Conservation (phyloP, 31 red algal species). For the Odonthalia washingtoniensis region DNA sequence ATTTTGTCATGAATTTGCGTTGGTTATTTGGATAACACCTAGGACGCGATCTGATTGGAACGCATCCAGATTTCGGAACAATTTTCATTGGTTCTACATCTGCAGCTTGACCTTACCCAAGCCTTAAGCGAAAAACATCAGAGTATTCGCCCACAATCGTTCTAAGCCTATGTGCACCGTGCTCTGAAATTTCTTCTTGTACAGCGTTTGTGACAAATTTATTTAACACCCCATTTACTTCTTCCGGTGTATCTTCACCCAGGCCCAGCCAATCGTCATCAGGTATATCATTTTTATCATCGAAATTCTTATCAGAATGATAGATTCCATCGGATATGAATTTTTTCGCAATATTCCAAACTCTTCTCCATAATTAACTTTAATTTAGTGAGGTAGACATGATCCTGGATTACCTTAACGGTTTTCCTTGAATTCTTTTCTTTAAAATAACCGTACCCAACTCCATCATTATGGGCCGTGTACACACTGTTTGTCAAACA, state of each 20-base stretch:
- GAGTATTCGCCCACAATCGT: background rate
- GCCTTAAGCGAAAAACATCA: constrained; percentile 22
- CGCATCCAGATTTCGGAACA: background rate
- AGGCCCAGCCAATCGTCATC: background rate
- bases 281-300: background rate
- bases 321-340: background rate
- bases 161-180: background rate
- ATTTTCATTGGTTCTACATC: constrained; percentile 30
- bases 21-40: background rate
- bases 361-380: no score
- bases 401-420: no score
- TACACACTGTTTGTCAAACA: no score
- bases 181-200: background rate
- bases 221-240: background rate
- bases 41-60: background rate
- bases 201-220: background rate
- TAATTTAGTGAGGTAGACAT: no score
- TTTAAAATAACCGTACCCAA: no score
- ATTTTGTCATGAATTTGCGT: constrained; percentile 9
- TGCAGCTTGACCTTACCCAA: background rate
- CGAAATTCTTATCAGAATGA: no score
- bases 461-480: no score
- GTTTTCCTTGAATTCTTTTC: no score
- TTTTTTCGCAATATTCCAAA: no score
- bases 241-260: background rate